phyloP scores from a whole-genome alignment of 176 grass and related monocot species.

The Saccharum spontaneum region DNA sequence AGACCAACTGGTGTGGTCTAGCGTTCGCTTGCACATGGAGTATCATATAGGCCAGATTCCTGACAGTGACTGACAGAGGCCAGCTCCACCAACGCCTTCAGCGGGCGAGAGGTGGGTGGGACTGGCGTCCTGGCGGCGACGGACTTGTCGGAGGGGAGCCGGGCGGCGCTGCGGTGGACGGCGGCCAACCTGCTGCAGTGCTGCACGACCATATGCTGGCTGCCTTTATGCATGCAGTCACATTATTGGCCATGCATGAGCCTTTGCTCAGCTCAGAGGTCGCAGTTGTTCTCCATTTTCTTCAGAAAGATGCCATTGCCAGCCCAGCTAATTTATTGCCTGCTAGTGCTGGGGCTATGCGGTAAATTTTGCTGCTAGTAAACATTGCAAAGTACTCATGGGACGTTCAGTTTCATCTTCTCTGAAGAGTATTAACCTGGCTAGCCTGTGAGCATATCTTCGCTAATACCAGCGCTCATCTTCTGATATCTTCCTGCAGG shows the following conservation, averaged over 20 bases:
- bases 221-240: too few relatives aligned
- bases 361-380: background rate
- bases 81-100: background rate
- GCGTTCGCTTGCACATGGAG: too few relatives aligned
- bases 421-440: background rate
- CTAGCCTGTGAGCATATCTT: background rate
- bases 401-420: background rate
- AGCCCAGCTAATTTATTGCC: too few relatives aligned
- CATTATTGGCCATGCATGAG: too few relatives aligned
- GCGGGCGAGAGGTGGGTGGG: constrained; percentile 52
- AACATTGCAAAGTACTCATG: background rate
- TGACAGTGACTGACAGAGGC: background rate
- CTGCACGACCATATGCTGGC: too few relatives aligned
- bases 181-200: background rate
- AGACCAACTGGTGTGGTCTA: too few relatives aligned
- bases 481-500: too few relatives aligned
- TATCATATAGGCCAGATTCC: background rate
- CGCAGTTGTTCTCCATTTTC: too few relatives aligned
- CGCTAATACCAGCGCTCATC: too few relatives aligned
- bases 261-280: too few relatives aligned
- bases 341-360: too few relatives aligned
- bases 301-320: too few relatives aligned
- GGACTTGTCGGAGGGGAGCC: constrained; percentile 78
- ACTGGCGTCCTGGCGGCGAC: constrained; percentile 44
- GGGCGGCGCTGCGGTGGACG: constrained; percentile 66